A percentile compares a stretch with the other conserved stretches of the same genome.
Conservation (phyloP, 139 green algal genomes). For the Pedinophyceae sp. region DNA sequence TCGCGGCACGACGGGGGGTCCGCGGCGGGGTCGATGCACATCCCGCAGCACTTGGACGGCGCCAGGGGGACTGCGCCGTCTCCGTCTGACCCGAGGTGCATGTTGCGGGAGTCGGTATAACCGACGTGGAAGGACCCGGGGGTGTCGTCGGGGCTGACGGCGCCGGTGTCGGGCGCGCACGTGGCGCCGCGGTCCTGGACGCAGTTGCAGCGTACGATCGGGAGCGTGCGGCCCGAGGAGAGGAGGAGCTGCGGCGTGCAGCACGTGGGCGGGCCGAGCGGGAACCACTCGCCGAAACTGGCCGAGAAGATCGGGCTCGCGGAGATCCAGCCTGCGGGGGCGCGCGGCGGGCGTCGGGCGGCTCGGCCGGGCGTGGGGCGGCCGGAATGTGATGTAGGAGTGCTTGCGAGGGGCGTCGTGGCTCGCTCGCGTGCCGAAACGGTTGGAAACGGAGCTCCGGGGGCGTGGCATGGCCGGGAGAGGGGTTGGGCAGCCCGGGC, state of each 20-base stretch:
- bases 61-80: conserved; percentile 30
- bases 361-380: no score
- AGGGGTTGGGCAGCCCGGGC: no score
- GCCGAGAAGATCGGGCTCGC: no score
- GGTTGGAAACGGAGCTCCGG: no score
- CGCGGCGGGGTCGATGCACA: conserved; percentile 30
- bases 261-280: no score
- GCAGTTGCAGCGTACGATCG: conserved; percentile 47
- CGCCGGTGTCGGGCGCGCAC: not conserved
- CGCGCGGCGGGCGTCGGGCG: no score
- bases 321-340: no score
- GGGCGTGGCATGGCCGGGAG: no score
- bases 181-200: not conserved
- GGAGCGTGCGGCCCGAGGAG: conserved; percentile 11
- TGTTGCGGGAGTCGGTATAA: not conserved
- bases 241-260: conserved; percentile 53
- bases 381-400: no score
- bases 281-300: no score
- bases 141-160: not conserved
- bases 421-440: no score
- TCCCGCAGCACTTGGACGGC: conserved; percentile 45
- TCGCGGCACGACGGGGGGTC: conserved; percentile 26
- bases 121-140: not conserved
- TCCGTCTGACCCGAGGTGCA: not conserved
- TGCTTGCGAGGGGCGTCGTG: no score